These are phyloP conservation scores for Podaxis sp. DNA, from an alignment of 768 basidiomycete species.

Conservation along the genomic window DNA sequence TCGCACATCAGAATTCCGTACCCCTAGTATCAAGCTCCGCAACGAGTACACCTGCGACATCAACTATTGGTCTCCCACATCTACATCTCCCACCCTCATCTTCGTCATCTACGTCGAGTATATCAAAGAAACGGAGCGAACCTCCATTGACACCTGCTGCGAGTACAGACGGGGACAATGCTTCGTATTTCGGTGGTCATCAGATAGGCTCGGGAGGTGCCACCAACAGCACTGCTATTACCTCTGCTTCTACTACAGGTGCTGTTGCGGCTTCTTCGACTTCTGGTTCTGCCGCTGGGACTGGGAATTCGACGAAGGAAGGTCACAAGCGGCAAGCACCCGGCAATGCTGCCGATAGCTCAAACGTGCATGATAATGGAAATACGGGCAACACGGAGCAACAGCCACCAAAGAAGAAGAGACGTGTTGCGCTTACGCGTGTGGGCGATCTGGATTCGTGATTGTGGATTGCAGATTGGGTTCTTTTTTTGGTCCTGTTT, in stretches of 20 bases:
- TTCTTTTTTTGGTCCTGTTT: not conserved
- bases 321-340: slow-evolving; percentile 18
- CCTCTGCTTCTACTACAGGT: not conserved
- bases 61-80: slow-evolving; percentile 20
- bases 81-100: slow-evolving; percentile 21
- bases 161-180: slow-evolving; percentile 41
- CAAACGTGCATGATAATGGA: not conserved
- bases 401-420: slow-evolving; percentile 83
- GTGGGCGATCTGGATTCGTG: slow-evolving; percentile 56
- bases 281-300: slow-evolving; percentile 17
- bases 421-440: slow-evolving; percentile 72
- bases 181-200: slow-evolving; percentile 16
- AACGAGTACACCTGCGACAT: slow-evolving; percentile 21
- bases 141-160: slow-evolving; percentile 48
- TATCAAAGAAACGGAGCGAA: slow-evolving; percentile 39
- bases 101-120: slow-evolving; percentile 15
- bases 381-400: slow-evolving; percentile 19
- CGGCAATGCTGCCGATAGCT: slow-evolving; percentile 13
- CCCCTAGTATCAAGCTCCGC: slow-evolving; percentile 45
- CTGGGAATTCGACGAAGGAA: slow-evolving; percentile 5
- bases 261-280: slow-evolving; percentile 19
- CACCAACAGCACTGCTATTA: not conserved
- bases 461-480: not conserved
- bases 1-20: slow-evolving; percentile 81
- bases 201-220: not conserved